A percentile compares a stretch with the other conserved stretches of the same genome.
phyloP scores from a whole-genome alignment of 2,329 filamentous ascomycete genomes.

The Cercospora sp. region DNA sequence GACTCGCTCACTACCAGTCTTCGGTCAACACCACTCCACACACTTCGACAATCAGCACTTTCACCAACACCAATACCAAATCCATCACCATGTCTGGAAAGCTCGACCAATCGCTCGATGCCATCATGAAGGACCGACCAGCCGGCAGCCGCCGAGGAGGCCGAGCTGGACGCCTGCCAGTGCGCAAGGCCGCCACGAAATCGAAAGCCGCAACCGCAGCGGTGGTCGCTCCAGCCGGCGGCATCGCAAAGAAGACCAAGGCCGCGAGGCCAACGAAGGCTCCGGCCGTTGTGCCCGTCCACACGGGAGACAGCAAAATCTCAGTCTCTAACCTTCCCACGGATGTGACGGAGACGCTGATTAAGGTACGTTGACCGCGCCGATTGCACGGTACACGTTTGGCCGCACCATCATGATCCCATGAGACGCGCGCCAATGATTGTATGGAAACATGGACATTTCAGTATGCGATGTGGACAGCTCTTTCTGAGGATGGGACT shows the following conservation, averaged over 20 bases:
- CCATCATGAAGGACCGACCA: conserved; percentile 81
- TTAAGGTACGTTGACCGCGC: conserved; percentile 99
- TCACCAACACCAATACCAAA: conserved; percentile 17
- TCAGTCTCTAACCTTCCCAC: conserved; percentile 98
- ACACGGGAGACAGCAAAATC: conserved; percentile 83
- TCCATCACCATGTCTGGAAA: conserved; percentile 77
- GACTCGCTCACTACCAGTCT: conserved; percentile 10
- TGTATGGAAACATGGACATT: conserved; percentile 13
- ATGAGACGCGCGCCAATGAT: conserved; percentile 18
- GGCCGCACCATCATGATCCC: conserved; percentile 33
- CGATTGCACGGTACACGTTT: conserved; percentile 43
- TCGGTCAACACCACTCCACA: conserved; percentile 8
- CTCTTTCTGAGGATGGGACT: conserved; percentile 11
- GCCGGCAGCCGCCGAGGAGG: conserved; percentile 47
- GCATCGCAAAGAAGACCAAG: conserved; percentile 72
- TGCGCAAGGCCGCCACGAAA: conserved; percentile 52
- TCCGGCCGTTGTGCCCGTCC: conserved; percentile 61
- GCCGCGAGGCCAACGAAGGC: conserved; percentile 55
- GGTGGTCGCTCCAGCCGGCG: conserved; percentile 70
- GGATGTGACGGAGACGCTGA: conserved; percentile 94
- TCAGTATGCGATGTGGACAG: conserved; percentile 12
- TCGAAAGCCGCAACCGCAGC: conserved; percentile 47
- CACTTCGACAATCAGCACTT: conserved; percentile 9
- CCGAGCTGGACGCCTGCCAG: conserved; percentile 45
- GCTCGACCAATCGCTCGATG: conserved; percentile 94